Evolutionary conservation across 2,329 filamentous ascomycete species (phyloP).

Genomic region (Colletotrichum lentis): DNA sequence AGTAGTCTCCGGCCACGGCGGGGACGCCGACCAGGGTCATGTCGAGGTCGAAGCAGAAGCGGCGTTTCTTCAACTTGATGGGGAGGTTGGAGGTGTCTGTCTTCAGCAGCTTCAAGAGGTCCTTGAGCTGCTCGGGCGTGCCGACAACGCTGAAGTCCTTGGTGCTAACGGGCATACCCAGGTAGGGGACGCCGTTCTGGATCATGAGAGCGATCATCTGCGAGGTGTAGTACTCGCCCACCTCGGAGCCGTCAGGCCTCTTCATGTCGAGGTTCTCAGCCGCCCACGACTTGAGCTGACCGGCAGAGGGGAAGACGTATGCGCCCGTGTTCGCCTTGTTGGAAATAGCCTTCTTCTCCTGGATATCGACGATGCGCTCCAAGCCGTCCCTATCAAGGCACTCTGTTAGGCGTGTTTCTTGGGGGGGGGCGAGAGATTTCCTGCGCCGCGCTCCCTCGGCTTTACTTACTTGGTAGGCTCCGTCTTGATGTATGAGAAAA

Average conservation of each 20-base stretch:
- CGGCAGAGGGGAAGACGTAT: constrained; percentile 43
- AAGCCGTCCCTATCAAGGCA: constrained; percentile 29
- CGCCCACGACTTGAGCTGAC: constrained; percentile 41
- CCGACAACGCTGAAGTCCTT: constrained; percentile 44
- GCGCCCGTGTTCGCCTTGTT: constrained; percentile 45
- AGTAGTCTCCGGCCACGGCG: constrained; percentile 43
- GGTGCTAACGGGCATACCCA: constrained; percentile 40
- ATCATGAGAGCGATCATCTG: constrained; percentile 43
- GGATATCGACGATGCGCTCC: constrained; percentile 43
- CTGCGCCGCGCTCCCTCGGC: background rate
- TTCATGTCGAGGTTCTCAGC: constrained; percentile 41
- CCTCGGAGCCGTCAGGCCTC: constrained; percentile 38
- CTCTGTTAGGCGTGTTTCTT: constrained; percentile 3
- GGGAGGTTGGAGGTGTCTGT: constrained; percentile 37
- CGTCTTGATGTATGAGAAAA: constrained; percentile 46
- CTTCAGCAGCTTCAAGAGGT: constrained; percentile 42
- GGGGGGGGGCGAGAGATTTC: too few species aligned
- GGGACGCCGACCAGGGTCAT: constrained; percentile 45
- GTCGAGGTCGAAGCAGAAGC: constrained; percentile 47
- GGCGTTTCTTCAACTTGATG: constrained; percentile 42
- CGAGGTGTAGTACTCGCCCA: constrained; percentile 44
- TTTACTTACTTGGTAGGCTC: constrained; percentile 36
- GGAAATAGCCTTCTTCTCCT: constrained; percentile 45
- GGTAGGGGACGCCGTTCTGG: constrained; percentile 40
- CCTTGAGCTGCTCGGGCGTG: constrained; percentile 44